Evolutionary conservation across 2,329 filamentous ascomycete genomes (phyloP), one percentile per base, ranked within the genome.

Genomic region (Fusarium begoniae): DNA sequence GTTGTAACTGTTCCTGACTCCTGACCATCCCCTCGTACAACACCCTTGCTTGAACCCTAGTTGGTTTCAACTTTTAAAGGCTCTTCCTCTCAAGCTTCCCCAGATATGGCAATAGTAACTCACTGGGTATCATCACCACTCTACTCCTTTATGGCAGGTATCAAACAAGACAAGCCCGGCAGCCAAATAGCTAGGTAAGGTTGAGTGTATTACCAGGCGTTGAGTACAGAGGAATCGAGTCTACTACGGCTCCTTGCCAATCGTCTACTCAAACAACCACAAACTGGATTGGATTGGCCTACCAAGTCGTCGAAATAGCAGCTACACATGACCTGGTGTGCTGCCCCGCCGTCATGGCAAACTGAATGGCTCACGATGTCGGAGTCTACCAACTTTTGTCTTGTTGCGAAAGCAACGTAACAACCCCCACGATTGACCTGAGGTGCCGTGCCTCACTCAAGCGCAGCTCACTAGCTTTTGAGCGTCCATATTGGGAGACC

Each of bases 271-370:
- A 53, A 70, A 69, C 75, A 61, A 61, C 65, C 65, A 61, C 53
- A 69, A 68, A 45, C 59, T 53, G 63, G 70, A 79, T 78, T 74
- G 75, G 58, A 54, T 51, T 28, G 63, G 48, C 35, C 56, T 51
- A 48, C 67, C 66, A 55, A 63, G 64, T 56, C 55, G 68, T 54
- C 64, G 51, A 65, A 70, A 66, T 67, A 69, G 55, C 41, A 26
- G 67, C 58, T 44, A 63, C 70, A 66, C 67, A 75, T 74, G 69
- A 69, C 69, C 60, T 63, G 63, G 41, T 63, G 56, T 43, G 58
- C n/a, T 67, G 48, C 74, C 59, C 75, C 74, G 70, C 74, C 73
- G 56, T 66, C 70, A 41, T 70, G 75, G 77, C 35, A 75, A 67
- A 73, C 72, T 57, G 60, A 69, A 58, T 59, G 53, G 54, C 56